Evolutionary conservation across 2,329 filamentous ascomycete species (phyloP), one percentile per base, ranked within the genome.

Genomic region (Cucurbitaria berberidis): DNA sequence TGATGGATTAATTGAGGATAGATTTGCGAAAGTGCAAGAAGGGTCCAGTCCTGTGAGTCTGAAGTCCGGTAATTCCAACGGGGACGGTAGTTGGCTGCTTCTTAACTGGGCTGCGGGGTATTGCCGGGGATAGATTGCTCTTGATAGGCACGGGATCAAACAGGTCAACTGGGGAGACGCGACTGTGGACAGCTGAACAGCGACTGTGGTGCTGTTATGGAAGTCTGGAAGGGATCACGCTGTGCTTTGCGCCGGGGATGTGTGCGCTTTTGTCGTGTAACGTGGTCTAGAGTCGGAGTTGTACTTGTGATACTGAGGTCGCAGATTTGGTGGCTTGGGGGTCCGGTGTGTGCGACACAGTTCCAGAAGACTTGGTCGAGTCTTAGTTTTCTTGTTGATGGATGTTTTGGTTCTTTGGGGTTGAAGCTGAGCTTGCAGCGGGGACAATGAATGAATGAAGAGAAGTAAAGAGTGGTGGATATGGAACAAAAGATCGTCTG

Each of bases 121-220:
- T 36, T 52, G 70, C 66, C 56, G 57, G 63, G 66, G 67, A 71
- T 75, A 74, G 67, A 75, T 69, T 72, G 67, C 58, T 58, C 44
- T 51, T 36, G 49, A 36, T 40, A 51, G 57, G 58, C 64, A 67
- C 63, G 63, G 62, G 61, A 58, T 59, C 49, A 42, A 57, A 56
- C 43, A 46, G 43, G 51, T 55, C 45, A 48, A 56, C 53, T 53
- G 60, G 63, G 48, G 53, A 50, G 32, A 45, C 47, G 55, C 35
- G 55, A 63, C 51, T 48, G 55, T 50, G 49, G 30, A 58, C 62
- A 59, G 50, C 54, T 60, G 55, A 56, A 48, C 39, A 45, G 47
- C 46, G 53, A 48, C 27, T 59, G 68, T 64, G 48, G 58, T 59
- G 64, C 57, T 53, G 55, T 45, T 62, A 63, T 60, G 55, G 52